phyloP scores from a whole-genome alignment of 2,329 filamentous ascomycete genomes.

The Pestalotiopsis sp. region DNA sequence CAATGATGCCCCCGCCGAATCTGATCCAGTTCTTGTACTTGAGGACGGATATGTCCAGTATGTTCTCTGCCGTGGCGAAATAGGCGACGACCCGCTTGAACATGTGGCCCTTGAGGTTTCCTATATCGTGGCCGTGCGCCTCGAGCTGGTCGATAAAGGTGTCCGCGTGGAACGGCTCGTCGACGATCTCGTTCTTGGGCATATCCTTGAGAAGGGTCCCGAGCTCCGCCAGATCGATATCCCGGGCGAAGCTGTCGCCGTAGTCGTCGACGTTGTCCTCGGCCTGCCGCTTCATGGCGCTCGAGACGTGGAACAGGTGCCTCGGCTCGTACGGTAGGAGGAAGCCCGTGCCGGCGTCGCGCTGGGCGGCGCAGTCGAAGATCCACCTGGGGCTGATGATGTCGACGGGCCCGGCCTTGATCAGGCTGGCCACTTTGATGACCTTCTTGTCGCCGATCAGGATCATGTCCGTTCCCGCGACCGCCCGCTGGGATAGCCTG shows the following conservation, averaged over 20 bases:
- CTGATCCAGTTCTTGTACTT: slow-evolving; percentile 59
- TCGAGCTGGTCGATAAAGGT: slow-evolving; percentile 58
- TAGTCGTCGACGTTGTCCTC: slow-evolving; percentile 71
- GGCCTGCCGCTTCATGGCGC: slow-evolving; percentile 55
- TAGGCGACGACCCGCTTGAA: slow-evolving; percentile 51
- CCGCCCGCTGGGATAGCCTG: slow-evolving; percentile 73
- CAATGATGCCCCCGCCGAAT: slow-evolving; percentile 70
- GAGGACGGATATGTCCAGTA: slow-evolving; percentile 35
- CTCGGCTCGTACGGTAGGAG: slow-evolving; percentile 63
- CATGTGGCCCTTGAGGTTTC: slow-evolving; percentile 51
- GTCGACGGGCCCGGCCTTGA: slow-evolving; percentile 70
- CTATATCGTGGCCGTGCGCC: slow-evolving; percentile 56
- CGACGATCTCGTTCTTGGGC: slow-evolving; percentile 46
- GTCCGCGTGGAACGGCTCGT: slow-evolving; percentile 42
- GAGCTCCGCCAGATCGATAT: slow-evolving; percentile 68
- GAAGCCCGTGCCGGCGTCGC: slow-evolving; percentile 42
- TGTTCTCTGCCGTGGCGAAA: slow-evolving; percentile 35
- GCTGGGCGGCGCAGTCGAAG: slow-evolving; percentile 73
- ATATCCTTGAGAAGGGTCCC: slow-evolving; percentile 51
- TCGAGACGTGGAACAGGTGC: slow-evolving; percentile 74
- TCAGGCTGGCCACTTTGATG: slow-evolving; percentile 81
- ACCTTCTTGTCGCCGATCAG: slow-evolving; percentile 78
- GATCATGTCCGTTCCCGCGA: slow-evolving; percentile 63
- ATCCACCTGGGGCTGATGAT: slow-evolving; percentile 84
- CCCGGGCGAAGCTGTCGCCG: slow-evolving; percentile 81